Percentiles rank a stretch among this genome's conserved stretches.
Conservation (phyloP, 164 flowering plant genomes). For the Houttuynia cordata region DNA sequence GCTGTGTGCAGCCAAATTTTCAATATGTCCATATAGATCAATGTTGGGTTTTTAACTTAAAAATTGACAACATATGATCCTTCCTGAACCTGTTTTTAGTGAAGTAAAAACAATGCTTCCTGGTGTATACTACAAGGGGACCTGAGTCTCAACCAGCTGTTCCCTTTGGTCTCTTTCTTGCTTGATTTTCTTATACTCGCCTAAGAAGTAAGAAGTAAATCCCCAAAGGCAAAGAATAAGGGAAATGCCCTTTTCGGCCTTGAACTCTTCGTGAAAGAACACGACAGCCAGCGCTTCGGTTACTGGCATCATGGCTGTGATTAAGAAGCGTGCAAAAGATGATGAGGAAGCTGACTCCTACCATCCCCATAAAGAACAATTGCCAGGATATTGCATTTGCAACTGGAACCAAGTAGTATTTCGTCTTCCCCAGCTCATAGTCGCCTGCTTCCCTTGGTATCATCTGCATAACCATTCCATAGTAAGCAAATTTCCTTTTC, state of each 20-base stretch:
- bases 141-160: too few relatives aligned
- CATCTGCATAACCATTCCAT: constrained; percentile 15
- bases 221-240: constrained; percentile 58
- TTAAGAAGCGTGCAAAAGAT: constrained; percentile 34
- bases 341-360: constrained; percentile 38
- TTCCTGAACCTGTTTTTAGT: too few relatives aligned
- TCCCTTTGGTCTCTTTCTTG: constrained; percentile 1
- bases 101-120: too few relatives aligned
- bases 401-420: constrained; percentile 29
- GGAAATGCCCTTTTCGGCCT: constrained; percentile 42
- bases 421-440: constrained; percentile 31
- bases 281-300: constrained; percentile 31
- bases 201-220: constrained; percentile 49
- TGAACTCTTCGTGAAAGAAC: constrained; percentile 26
- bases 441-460: constrained; percentile 42
- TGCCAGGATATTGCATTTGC: constrained; percentile 34
- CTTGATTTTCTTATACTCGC: constrained; percentile 25
- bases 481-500: neutral
- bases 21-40: too few relatives aligned
- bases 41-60: too few relatives aligned
- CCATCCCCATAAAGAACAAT: constrained; percentile 30
- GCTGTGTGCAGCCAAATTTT: too few relatives aligned
- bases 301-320: constrained; percentile 31
- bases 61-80: too few relatives aligned
- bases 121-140: too few relatives aligned